Evolutionary conservation across 495 filamentous ascomycete species (phyloP), one percentile per base, ranked within the genome.

Genomic region (Aspergillus ostianus): DNA sequence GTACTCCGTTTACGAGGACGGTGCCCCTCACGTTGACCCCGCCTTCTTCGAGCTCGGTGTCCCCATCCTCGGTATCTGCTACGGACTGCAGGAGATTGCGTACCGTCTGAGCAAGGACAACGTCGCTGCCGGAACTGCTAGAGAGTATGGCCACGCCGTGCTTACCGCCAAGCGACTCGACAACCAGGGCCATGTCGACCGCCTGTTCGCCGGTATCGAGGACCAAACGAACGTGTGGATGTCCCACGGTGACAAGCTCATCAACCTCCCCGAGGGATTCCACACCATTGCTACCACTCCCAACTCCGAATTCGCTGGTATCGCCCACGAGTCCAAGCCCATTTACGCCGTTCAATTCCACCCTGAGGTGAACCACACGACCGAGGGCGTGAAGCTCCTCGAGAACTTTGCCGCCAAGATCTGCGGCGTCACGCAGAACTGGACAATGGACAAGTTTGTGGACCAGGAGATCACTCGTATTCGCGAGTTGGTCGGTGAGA

Each of bases 191-290:
- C 87, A 90, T 65, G 84, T 90, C 50, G 85, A 93, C 68, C 76
- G 76, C 46, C 83, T 97, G 23, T 96, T 95, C 65, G 70, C 81
- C 6, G 89, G 84, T 7, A 68, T 96, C 0, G 84, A 83, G 48
- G 83, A 87, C 58, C 72, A 84, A 36, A 76, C 88, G 55, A 82
- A 89, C 64, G 84, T 89, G 7, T 96, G 84, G 81, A 97, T 97
- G 92, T 89, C 85, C 59, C 92, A 97, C 68, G 86, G 85, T 41
- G 92, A 97, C 67, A 94, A 95, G 77, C 82, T 97, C 3, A 80
- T 77, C 20, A 73, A 84, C 32, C 77, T 96, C 19, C 92, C 92
- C 17, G 76, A 85, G 6, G 80, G 78, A 6, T 97, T 93, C 73
- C 69, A 82, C 51, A 84, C 81, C 21, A 84, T 96, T 52, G 92